phyloP scores from a whole-genome alignment of 768 basidiomycete species.

The Aureoboletus auriporus region DNA sequence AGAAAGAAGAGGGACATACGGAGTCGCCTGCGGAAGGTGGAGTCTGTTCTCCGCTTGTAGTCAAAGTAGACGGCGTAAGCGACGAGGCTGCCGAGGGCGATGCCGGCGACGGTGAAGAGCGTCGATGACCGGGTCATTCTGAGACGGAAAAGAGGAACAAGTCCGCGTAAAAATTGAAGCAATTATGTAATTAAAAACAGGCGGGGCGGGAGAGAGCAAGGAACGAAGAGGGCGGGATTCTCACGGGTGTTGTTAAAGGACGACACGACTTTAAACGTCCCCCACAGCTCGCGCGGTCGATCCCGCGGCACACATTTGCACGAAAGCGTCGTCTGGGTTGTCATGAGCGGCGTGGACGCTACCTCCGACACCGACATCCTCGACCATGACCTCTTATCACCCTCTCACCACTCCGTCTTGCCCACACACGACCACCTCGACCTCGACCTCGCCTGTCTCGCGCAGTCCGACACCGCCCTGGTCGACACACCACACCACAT shows the following conservation, averaged over 20 bases:
- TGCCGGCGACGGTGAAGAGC: conserved; percentile 37
- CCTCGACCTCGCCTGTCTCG: conserved; percentile 26
- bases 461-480: conserved; percentile 25
- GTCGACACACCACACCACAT: conserved; percentile 25
- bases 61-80: conserved; percentile 95
- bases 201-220: no score
- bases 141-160: conserved; percentile 1
- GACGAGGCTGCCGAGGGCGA: conserved; percentile 52
- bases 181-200: conserved; percentile 23
- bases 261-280: conserved; percentile 14
- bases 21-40: conserved; percentile 82
- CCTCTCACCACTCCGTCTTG: conserved; percentile 26
- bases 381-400: conserved; percentile 30
- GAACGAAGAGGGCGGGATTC: no score
- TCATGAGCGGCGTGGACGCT: conserved; percentile 44
- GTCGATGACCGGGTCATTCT: conserved; percentile 35
- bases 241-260: conserved; percentile 15
- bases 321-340: conserved; percentile 19
- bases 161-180: conserved; percentile 7
- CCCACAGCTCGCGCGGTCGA: no score
- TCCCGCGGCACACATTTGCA: no score
- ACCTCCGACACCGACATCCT: conserved; percentile 31
- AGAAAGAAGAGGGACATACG: conserved; percentile 48
- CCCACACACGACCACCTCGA: conserved; percentile 29
- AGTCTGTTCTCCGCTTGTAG: conserved; percentile 86